Conservation (phyloP, 2,329 filamentous ascomycete species). For the Nigrograna mackinnonii region DNA sequence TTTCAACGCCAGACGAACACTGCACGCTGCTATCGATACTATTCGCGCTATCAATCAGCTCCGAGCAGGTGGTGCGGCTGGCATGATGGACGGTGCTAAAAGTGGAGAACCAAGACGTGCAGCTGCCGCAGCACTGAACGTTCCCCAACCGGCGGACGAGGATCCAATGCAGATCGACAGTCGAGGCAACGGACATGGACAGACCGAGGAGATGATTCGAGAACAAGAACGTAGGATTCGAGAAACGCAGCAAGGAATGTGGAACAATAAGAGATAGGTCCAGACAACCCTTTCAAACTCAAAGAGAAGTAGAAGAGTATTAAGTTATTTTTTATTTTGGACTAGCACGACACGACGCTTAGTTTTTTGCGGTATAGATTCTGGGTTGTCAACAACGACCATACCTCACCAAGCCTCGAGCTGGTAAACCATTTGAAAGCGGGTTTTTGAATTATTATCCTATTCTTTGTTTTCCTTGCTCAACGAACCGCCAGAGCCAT, state of each 20-base stretch:
- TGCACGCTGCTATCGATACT: constrained; percentile 70
- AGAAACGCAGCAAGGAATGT: constrained; percentile 62
- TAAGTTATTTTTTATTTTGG: too few relatives aligned
- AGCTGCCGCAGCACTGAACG: constrained; percentile 31
- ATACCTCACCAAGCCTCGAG: too few relatives aligned
- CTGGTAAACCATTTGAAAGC: too few relatives aligned
- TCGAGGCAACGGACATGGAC: constrained; percentile 61
- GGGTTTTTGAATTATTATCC: too few relatives aligned
- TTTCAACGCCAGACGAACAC: constrained; percentile 67
- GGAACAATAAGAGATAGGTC: constrained; percentile 50
- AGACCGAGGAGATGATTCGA: constrained; percentile 65
- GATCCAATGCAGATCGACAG: constrained; percentile 60
- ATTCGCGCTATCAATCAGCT: constrained; percentile 71
- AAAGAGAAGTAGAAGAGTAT: too few relatives aligned
- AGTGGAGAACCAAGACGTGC: constrained; percentile 55
- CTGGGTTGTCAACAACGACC: too few relatives aligned
- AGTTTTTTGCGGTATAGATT: too few relatives aligned
- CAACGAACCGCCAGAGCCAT: too few relatives aligned
- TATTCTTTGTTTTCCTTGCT: too few relatives aligned
- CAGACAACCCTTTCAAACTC: too few relatives aligned
- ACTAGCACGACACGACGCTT: too few relatives aligned
- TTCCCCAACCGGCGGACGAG: constrained; percentile 37
- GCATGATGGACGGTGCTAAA: constrained; percentile 65
- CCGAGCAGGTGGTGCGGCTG: constrained; percentile 60
- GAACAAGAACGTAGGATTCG: constrained; percentile 64